Evolutionary conservation across 495 filamentous ascomycete species (phyloP).

Genomic region (Daldinia concentrica): DNA sequence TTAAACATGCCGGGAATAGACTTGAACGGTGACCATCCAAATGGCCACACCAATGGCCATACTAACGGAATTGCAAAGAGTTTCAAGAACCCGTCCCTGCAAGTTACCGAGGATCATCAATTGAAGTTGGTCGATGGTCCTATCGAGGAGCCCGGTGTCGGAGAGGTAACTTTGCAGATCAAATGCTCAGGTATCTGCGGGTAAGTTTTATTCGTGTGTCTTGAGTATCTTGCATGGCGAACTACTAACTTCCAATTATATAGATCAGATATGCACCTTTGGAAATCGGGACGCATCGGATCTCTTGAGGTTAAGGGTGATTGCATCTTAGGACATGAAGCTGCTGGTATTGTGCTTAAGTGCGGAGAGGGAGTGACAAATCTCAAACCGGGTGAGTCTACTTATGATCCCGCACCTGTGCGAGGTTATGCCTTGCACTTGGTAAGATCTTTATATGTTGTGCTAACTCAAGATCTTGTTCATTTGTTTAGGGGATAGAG

Average conservation of each 20-base stretch:
- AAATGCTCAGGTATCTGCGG: conserved; percentile 63
- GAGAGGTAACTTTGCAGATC: conserved; percentile 61
- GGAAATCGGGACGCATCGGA: conserved; percentile 59
- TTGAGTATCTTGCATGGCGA: background rate
- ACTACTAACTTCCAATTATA: conserved; percentile 4
- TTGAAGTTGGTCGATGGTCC: conserved; percentile 62
- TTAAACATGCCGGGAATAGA: conserved; percentile 28
- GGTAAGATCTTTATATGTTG: background rate
- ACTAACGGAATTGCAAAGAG: conserved; percentile 29
- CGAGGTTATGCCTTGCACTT: background rate
- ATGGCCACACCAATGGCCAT: conserved; percentile 33
- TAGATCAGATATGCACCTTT: conserved; percentile 56
- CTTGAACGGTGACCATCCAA: background rate
- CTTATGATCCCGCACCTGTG: background rate
- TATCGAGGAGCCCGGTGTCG: conserved; percentile 56
- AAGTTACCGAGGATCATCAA: conserved; percentile 64
- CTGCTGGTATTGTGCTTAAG: conserved; percentile 57
- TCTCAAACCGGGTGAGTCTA: conserved; percentile 49
- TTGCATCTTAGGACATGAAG: conserved; percentile 61
- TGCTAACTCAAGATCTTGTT: conserved; percentile 10
- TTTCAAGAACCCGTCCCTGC: conserved; percentile 61
- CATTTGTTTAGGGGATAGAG: conserved; percentile 52
- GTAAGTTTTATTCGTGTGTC: conserved; percentile 27
- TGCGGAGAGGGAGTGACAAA: conserved; percentile 55
- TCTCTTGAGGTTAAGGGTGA: conserved; percentile 55